These are phyloP conservation scores for Heimioporus sp. DNA, from an alignment of 768 basidiomycete genomes.

Conservation along the genomic window DNA sequence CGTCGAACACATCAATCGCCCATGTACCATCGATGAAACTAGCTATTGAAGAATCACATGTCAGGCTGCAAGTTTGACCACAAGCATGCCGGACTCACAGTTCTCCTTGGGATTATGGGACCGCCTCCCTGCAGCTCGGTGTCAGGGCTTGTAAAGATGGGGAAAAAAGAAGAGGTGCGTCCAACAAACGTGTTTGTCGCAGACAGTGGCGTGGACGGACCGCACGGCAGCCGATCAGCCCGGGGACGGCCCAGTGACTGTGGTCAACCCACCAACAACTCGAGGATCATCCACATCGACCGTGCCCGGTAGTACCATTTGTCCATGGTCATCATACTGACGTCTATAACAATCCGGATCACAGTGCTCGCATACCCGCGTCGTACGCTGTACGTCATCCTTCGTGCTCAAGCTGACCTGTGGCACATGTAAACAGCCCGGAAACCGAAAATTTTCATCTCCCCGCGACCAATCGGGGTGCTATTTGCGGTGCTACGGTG, in stretches of 20 bases:
- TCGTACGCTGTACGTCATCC: conserved; percentile 8
- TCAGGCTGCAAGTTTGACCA: conserved; percentile 2
- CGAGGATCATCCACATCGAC: conserved; percentile 8
- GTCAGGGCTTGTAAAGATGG: conserved; percentile 3
- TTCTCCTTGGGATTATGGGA: conserved; percentile 1
- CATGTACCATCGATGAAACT: background rate
- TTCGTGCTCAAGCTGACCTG: background rate
- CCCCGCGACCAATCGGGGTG: background rate
- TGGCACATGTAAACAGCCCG: background rate
- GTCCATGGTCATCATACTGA: conserved; percentile 1
- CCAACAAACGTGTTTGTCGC: no score
- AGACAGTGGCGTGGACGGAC: conserved; percentile 7
- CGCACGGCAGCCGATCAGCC: conserved; percentile 17
- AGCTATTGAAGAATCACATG: background rate
- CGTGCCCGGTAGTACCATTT: background rate
- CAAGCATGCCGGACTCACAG: conserved; percentile 5
- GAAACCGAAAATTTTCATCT: background rate
- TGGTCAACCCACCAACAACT: conserved; percentile 9
- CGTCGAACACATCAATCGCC: conserved; percentile 1
- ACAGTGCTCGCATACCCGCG: background rate
- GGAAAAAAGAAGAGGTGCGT: conserved; percentile 2
- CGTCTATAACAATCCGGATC: conserved; percentile 9
- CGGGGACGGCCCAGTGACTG: background rate
- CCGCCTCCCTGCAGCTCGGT: background rate
- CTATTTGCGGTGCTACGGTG: background rate